Percentiles rank a stretch among this genome's conserved stretches.
These are phyloP conservation scores for Andrographis paniculata DNA, from an alignment of 305 asterid genomes.

Conservation along the genomic window DNA sequence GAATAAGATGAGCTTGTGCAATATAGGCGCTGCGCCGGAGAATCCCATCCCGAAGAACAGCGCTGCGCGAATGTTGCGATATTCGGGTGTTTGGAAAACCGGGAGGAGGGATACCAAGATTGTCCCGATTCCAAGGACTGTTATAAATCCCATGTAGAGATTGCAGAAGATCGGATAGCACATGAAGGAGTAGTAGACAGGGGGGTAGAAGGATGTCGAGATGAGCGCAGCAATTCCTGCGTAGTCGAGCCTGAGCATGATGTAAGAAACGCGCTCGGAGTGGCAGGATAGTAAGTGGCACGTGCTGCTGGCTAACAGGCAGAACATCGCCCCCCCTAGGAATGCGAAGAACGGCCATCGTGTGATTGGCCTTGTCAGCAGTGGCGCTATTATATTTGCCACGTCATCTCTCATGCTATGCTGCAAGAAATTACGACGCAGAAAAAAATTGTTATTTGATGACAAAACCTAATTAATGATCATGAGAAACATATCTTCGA, in stretches of 20 bases:
- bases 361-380: constrained; percentile 69
- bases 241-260: constrained; percentile 86
- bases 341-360: constrained; percentile 97
- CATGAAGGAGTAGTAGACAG: constrained; percentile 93
- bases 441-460: neutral
- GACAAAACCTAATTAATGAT: neutral
- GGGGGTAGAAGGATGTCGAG: constrained; percentile 92
- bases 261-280: constrained; percentile 72
- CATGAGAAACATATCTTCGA: too few relatives aligned
- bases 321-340: constrained; percentile 97
- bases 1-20: constrained; percentile 79
- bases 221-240: constrained; percentile 90
- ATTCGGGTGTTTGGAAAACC: constrained; percentile 74
- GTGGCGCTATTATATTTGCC: constrained; percentile 74
- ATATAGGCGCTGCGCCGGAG: constrained; percentile 72
- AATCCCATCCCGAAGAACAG: constrained; percentile 88
- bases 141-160: constrained; percentile 84
- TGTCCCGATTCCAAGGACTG: constrained; percentile 64
- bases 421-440: constrained; percentile 32
- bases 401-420: constrained; percentile 66
- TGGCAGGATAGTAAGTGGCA: constrained; percentile 94
- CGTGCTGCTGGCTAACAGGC: constrained; percentile 84
- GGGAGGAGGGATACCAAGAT: constrained; percentile 75
- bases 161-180: constrained; percentile 82
- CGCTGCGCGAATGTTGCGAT: constrained; percentile 62